phyloP scores from a whole-genome alignment of 495 filamentous ascomycete species.

The Neurospora discreta region DNA sequence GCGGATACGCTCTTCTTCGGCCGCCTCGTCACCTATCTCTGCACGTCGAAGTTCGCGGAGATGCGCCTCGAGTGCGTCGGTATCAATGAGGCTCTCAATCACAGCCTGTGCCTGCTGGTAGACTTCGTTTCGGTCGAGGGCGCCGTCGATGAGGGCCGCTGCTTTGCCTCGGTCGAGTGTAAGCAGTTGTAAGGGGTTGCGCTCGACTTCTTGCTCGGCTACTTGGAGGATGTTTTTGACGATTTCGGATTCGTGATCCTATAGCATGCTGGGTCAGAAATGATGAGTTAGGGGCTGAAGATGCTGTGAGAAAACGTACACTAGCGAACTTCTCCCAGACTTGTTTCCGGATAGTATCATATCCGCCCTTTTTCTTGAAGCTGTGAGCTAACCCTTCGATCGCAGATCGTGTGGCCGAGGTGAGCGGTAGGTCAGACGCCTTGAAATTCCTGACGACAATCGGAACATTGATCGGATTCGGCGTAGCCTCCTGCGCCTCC shows the following conservation, averaged over 20 bases:
- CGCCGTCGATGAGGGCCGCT: slow-evolving; percentile 74
- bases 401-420: slow-evolving; percentile 55
- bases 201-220: slow-evolving; percentile 71
- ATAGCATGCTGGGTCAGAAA: neutral
- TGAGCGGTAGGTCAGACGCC: slow-evolving; percentile 69
- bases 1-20: slow-evolving; percentile 52
- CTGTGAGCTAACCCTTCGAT: slow-evolving; percentile 70
- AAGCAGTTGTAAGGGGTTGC: slow-evolving; percentile 58
- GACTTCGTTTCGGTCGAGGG: slow-evolving; percentile 68
- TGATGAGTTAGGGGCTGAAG: neutral
- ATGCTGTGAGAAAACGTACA: slow-evolving; percentile 37
- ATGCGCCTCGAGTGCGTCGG: slow-evolving; percentile 52
- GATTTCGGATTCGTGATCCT: slow-evolving; percentile 61
- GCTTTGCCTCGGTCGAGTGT: slow-evolving; percentile 71
- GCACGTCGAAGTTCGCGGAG: slow-evolving; percentile 57
- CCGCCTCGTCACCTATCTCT: slow-evolving; percentile 66
- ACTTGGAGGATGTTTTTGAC: slow-evolving; percentile 55
- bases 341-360: slow-evolving; percentile 71
- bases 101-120: slow-evolving; percentile 63
- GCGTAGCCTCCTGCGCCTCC: neutral
- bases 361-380: slow-evolving; percentile 87
- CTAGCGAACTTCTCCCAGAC: slow-evolving; percentile 70
- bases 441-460: slow-evolving; percentile 57
- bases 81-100: slow-evolving; percentile 56
- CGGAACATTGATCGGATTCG: slow-evolving; percentile 11